Conservation (phyloP, 768 basidiomycete species). For the Sporobolomyces roseus region DNA sequence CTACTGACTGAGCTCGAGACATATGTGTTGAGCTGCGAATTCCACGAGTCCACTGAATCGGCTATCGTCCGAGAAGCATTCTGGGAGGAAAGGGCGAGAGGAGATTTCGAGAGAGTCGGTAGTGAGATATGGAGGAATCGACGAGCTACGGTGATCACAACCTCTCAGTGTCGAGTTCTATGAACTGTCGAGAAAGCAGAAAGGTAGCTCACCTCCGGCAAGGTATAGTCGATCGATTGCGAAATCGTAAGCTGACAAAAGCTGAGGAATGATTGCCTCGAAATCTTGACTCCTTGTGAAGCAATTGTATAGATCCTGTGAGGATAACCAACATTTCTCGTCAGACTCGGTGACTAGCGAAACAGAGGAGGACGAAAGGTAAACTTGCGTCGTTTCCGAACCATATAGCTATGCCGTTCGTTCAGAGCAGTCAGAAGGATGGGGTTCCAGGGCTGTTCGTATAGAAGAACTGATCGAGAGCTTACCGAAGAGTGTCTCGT, state of each 20-base stretch:
- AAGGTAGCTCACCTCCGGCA: neutral
- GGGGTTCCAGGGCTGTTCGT: too few relatives aligned
- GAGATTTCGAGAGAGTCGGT: neutral
- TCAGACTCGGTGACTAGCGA: neutral
- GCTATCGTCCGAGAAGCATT: neutral
- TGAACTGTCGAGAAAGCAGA: neutral
- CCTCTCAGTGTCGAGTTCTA: too few relatives aligned
- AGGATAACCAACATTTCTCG: neutral
- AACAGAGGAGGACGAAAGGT: neutral
- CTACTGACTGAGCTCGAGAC: neutral
- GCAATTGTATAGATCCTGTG: conserved; percentile 1
- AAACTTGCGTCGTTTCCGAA: neutral
- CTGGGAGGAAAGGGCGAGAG: neutral
- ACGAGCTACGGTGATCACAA: neutral
- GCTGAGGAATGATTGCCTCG: neutral
- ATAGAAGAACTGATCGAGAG: too few relatives aligned
- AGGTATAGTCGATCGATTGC: neutral
- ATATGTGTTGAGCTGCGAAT: neutral
- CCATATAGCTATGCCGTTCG: neutral
- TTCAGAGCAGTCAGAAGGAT: too few relatives aligned
- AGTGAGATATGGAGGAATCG: neutral
- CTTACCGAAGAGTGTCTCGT: neutral
- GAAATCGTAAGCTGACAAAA: neutral
- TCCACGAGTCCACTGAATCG: neutral
- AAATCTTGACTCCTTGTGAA: neutral